These are phyloP conservation scores for Dictyostelium capitatum DNA, from an alignment of 78 protist species.

Conservation along the genomic window DNA sequence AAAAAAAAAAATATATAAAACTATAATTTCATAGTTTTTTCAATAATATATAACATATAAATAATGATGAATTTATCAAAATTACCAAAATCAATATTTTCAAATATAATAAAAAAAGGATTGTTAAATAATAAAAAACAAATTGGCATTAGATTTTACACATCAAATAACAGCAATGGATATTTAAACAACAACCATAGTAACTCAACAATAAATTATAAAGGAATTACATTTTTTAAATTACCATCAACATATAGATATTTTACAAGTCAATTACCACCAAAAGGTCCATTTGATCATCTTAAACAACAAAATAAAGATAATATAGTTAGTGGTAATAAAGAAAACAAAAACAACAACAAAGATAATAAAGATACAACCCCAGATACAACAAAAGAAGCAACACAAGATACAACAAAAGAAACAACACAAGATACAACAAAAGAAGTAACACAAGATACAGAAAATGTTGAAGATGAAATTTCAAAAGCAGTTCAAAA, in stretches of 20 bases:
- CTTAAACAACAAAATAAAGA: background rate
- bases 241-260: background rate
- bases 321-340: background rate
- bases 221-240: background rate
- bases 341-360: background rate
- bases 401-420: no score
- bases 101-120: background rate
- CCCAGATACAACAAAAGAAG: no score
- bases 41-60: no score
- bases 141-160: background rate
- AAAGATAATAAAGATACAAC: background rate
- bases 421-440: no score
- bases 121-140: background rate
- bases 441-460: no score
- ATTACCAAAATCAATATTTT: background rate
- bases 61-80: no score
- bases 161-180: background rate
- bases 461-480: no score
- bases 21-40: no score
- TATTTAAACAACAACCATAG: background rate
- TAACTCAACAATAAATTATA: background rate
- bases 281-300: background rate
- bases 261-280: background rate
- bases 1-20: no score
- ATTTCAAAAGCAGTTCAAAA: background rate